These are phyloP conservation scores for Coemansia sp. DNA, from an alignment of 192 early-diverging fungal genomes.

Conservation along the genomic window DNA sequence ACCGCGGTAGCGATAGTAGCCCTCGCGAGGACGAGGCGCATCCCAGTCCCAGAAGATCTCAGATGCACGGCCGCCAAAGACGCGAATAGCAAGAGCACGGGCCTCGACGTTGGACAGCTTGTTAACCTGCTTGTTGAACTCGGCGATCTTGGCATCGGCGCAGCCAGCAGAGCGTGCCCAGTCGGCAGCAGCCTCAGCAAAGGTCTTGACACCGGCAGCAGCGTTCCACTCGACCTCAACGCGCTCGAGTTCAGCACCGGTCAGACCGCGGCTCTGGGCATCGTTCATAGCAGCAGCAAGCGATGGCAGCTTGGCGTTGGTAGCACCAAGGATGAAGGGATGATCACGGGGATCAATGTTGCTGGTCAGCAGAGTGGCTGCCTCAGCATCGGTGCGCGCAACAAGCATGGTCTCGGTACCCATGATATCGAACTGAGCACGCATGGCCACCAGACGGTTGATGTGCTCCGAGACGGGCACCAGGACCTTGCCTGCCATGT, in stretches of 20 bases:
- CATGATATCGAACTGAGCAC: slow-evolving; percentile 98
- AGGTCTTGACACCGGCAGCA: slow-evolving; percentile 78
- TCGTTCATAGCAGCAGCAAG: slow-evolving; percentile 75
- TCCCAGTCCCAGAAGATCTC: slow-evolving; percentile 88
- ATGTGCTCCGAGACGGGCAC: slow-evolving; percentile 98
- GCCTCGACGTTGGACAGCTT: slow-evolving; percentile 81
- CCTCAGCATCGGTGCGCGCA: slow-evolving; percentile 95
- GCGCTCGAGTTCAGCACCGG: slow-evolving; percentile 71
- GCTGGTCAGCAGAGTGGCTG: slow-evolving; percentile 92
- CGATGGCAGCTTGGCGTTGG: slow-evolving; percentile 75
- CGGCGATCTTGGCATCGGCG: slow-evolving; percentile 57
- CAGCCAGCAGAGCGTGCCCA: slow-evolving; percentile 39
- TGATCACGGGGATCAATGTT: slow-evolving; percentile 97
- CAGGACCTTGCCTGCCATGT: slow-evolving; percentile 99
- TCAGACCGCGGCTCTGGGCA: slow-evolving; percentile 72
- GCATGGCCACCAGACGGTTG: slow-evolving; percentile 90
- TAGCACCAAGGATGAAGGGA: slow-evolving; percentile 91
- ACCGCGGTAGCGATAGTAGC: slow-evolving; percentile 96
- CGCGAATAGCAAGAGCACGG: slow-evolving; percentile 69
- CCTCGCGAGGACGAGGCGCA: slow-evolving; percentile 85
- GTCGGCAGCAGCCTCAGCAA: slow-evolving; percentile 76
- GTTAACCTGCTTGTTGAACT: slow-evolving; percentile 46
- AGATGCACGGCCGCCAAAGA: slow-evolving; percentile 41
- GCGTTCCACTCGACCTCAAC: slow-evolving; percentile 85
- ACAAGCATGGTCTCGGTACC: slow-evolving; percentile 92